Percentiles rank a stretch among this genome's conserved stretches.
Conservation (phyloP, 306 rosid genomes). For the Calophaca sinica region DNA sequence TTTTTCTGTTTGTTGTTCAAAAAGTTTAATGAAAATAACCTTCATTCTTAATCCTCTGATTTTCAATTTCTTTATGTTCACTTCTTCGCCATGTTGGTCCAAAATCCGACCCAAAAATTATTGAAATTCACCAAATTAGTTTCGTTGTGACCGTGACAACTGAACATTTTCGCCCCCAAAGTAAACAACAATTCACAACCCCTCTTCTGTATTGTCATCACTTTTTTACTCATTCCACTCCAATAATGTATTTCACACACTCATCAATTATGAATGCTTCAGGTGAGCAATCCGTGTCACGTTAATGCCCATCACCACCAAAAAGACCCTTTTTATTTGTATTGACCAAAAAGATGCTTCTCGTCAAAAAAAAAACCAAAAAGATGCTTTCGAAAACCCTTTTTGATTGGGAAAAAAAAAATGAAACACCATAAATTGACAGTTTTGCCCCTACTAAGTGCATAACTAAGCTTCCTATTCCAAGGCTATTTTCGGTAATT, state of each 20-base stretch:
- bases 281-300: conserved; percentile 45
- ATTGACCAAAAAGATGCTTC: neutral
- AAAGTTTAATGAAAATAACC: no score
- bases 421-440: neutral
- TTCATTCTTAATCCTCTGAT: conserved; percentile 22
- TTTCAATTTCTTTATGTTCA: conserved; percentile 27
- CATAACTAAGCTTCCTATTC: neutral
- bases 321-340: neutral
- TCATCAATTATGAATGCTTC: conserved; percentile 19
- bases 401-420: neutral
- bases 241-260: neutral
- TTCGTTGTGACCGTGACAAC: conserved; percentile 27
- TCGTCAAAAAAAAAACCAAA: neutral
- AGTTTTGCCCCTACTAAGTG: neutral
- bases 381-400: neutral
- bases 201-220: neutral
- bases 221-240: neutral
- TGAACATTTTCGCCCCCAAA: neutral
- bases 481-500: conserved; percentile 5
- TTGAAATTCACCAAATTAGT: neutral
- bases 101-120: conserved; percentile 11
- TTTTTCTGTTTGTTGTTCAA: no score
- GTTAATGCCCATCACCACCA: conserved; percentile 25
- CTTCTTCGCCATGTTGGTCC: conserved; percentile 8
- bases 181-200: conserved; percentile 1